A percentile compares a stretch with the other conserved stretches of the same genome.
phyloP scores from a whole-genome alignment of 73 alveolate genomes.

The Paramecium tetraurelia region DNA sequence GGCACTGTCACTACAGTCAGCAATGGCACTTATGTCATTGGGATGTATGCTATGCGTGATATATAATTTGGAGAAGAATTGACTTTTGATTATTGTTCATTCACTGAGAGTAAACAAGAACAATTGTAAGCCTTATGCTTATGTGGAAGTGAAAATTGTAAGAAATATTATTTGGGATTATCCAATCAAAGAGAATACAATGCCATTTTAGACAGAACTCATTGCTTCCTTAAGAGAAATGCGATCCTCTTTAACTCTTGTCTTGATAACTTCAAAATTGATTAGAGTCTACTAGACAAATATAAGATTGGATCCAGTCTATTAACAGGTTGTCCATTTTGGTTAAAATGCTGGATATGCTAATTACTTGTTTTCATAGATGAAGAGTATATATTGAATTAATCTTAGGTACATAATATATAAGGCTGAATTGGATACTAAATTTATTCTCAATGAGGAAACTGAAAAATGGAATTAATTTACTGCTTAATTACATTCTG shows the following conservation, averaged over 20 bases:
- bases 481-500: slow-evolving; percentile 17
- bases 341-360: slow-evolving; percentile 95
- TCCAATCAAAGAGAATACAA: slow-evolving; percentile 75
- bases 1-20: slow-evolving; percentile 90
- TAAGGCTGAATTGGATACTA: not conserved
- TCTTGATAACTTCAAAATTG: not conserved
- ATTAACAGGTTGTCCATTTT: slow-evolving; percentile 81
- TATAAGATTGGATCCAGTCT: slow-evolving; percentile 78
- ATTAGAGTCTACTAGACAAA: slow-evolving; percentile 59
- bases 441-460: not conserved
- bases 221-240: slow-evolving; percentile 90
- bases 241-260: slow-evolving; percentile 81
- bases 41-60: slow-evolving; percentile 96
- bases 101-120: slow-evolving; percentile 95
- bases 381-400: slow-evolving; percentile 71
- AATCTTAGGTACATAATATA: not conserved
- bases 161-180: not conserved
- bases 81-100: slow-evolving; percentile 94
- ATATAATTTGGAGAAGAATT: slow-evolving; percentile 93
- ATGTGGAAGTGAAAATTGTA: slow-evolving; percentile 73
- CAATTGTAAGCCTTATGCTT: slow-evolving; percentile 91
- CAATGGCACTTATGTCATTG: slow-evolving; percentile 88
- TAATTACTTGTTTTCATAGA: slow-evolving; percentile 80
- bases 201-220: slow-evolving; percentile 79
- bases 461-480: not conserved